Base-by-base conservation (phyloP, 495 filamentous ascomycete genomes). In the Neurospora sp. region DNA sequence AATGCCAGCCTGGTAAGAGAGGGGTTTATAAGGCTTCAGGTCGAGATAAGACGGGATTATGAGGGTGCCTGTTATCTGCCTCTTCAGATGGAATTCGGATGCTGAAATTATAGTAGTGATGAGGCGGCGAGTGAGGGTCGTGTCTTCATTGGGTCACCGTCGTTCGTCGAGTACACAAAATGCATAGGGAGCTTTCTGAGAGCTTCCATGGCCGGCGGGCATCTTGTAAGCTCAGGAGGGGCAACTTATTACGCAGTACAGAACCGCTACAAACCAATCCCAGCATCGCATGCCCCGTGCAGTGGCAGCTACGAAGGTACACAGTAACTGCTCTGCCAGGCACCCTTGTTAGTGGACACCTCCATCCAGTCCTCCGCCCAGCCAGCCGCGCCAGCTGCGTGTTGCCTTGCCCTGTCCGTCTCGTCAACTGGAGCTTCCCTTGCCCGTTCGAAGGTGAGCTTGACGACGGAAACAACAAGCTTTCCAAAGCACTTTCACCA, bases 301-400 rank as follows among this genome's bases (percentile, higher is more conserved):
- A 69, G 59, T 18, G 53, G 35, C 59, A 65, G 53, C 53, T 35
- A 65, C 53, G 14, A 65, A 16, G 53, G 27, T 61, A 61, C 53
- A 31, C 53, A 65, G 53, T 39, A 41, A n/a, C 40, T 39, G 39
- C 44, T 31, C 71, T 69, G 69, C 68, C 71, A 41, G 70, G 71
- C 37, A 70, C 71, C 72, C 76, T 70, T 61, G 74, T 44, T 71
- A 12, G 40, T 59, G 72, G 69, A 71, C 74, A 65, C 38, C 70
- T 71, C 70, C 44, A 41, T 41, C 39, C 38, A 39, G 59, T 69
- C 59, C 59, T 42, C 46, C 68, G 39, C 38, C 74, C 71, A 39
- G 46, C 75, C 46, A 71, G 78, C 79, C 80, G 78, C 80, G 80
- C 79, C 80, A 82, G 78, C 80, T 79, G 78, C 75, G 80, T 80